Percentiles rank a stretch among this genome's conserved stretches.
These are phyloP conservation scores for Fusarium caatingaense DNA, from an alignment of 2,329 filamentous ascomycete genomes.

Conservation along the genomic window DNA sequence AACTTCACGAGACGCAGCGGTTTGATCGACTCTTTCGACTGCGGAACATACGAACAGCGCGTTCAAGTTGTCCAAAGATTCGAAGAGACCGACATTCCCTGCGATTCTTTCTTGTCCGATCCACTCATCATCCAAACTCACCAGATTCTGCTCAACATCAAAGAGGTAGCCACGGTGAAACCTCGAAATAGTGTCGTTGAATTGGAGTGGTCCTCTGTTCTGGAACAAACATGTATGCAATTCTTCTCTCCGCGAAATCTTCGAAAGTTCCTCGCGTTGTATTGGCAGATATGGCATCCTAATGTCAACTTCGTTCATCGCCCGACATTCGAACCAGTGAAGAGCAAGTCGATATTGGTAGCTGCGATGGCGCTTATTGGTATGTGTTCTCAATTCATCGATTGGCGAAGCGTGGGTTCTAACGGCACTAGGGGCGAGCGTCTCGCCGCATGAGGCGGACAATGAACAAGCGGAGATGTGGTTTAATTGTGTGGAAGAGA, in stretches of 20 bases:
- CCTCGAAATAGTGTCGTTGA: conserved; percentile 1
- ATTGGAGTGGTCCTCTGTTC: not conserved
- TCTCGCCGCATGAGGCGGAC: not conserved
- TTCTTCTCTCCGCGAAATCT: not conserved
- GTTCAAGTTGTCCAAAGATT: not conserved
- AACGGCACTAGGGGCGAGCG: not conserved
- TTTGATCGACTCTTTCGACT: not conserved
- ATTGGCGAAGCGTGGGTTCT: too few relatives aligned
- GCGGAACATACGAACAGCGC: not conserved
- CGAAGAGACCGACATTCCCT: accelerated
- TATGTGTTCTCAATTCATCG: not conserved
- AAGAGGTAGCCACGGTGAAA: not conserved
- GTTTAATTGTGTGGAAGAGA: not conserved
- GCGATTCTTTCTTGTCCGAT: accelerated
- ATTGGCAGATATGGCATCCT: conserved; percentile 10
- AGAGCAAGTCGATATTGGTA: not conserved
- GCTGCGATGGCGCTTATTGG: conserved; percentile 1
- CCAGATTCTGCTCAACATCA: conserved; percentile 1
- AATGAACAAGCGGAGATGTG: conserved; percentile 1
- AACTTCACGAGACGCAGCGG: not conserved
- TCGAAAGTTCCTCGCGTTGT: not conserved
- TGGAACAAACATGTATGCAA: not conserved
- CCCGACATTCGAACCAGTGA: not conserved
- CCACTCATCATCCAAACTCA: not conserved
- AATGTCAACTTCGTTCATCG: conserved; percentile 5